Evolutionary conservation across 1,284 basidiomycete species (phyloP), one percentile per base, ranked within the genome.

Genomic region (Rhodofomes roseus): DNA sequence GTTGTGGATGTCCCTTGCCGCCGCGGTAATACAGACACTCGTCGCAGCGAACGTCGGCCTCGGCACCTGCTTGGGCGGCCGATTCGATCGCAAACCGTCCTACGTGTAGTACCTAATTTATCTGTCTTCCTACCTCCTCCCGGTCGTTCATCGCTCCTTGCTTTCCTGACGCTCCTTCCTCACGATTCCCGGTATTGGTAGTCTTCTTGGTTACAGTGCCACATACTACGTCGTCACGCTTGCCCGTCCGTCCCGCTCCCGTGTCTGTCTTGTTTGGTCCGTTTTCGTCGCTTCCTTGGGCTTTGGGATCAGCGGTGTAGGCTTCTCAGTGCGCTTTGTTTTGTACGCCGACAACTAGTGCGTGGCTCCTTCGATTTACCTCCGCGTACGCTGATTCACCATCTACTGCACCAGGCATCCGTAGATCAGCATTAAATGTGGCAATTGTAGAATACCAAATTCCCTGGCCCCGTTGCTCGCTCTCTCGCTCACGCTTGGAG

Each of bases 1-100:
- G 55, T 18, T 56, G 31, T 56, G 55, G 55, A 56, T 56, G 41
- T 43, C 40, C 14, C 41, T 56, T 6, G 25, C 27, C 9, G 23
- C 55, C 12, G 55, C 43, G 1, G 31, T 36, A 2, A 1, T 46
- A 41, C 41, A 22, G 41, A 36, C 41, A 7, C 41, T 56, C 29
- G 55, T 56, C 27, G 55, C 41, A 1, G 31, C 43, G 27, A 56
- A 56, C 55, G 29, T 39, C 27, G 55, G 20, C 16, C 41, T 40
- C 16, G 55, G 55, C 31, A 46, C 43, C 20, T 56, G 55, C 43
- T 46, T 56, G 14, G 43, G 55, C 43, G 16, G 25, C 34, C 40
- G 43, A 27, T 25, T 56, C 12, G 25, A 22, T n/a, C 55, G 55
- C 11, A 18, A n/a, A 12, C 40, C 29, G 43, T 46, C 55, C 20